Evolutionary conservation across 2,329 filamentous ascomycete species (phyloP), one percentile per base, ranked within the genome.

Genomic region (Colletotrichum sp.): DNA sequence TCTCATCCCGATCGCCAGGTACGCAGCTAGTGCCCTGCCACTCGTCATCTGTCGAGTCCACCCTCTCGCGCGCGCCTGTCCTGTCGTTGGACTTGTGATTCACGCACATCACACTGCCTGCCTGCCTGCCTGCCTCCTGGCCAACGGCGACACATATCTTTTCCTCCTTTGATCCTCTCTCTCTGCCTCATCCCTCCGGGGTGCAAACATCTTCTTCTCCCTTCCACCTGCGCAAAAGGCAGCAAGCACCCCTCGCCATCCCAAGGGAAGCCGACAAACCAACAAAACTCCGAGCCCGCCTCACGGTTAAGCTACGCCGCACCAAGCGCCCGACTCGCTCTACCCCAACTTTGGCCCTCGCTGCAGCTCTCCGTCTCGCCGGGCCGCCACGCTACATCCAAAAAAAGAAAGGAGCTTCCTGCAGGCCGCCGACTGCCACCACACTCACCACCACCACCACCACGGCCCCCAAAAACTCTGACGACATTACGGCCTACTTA

Each of bases 401-500:
- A 74, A 69, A 69, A 76, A 73, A 69, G 71, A 73, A 69, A 76
- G 36, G 65, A 55, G 34, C 44, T 74, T 73, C 34, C 65, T 76
- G 74, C 70, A 59, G 18, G 32, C 44, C 66, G 70, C 59, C 74
- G 69, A 24, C 44, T 21, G 16, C 30, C 36, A 39, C 30, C 44
- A n/a, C 30, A n/a, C 13, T n/a, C 34, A 44, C 36, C 36, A 44
- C 36, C 34, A 36, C 49, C 52, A 28, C 21, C 32, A 24, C 21
- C 6, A 39, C 62, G 52, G 26, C 72, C 65, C 59, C 34, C 64
- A 26, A 73, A 75, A 63, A 60, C 65, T 60, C 59, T 68, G 74
- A 76, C 74, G 70, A 76, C 70, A 76, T 76, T 76, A 65, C 64
- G 52, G n/a, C 73, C 57, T 68, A 69, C 59, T 39, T 73, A 73